Evolutionary conservation across 352 stramenopile genomes (phyloP).

Genomic region (Aphanomyces euteiches): DNA sequence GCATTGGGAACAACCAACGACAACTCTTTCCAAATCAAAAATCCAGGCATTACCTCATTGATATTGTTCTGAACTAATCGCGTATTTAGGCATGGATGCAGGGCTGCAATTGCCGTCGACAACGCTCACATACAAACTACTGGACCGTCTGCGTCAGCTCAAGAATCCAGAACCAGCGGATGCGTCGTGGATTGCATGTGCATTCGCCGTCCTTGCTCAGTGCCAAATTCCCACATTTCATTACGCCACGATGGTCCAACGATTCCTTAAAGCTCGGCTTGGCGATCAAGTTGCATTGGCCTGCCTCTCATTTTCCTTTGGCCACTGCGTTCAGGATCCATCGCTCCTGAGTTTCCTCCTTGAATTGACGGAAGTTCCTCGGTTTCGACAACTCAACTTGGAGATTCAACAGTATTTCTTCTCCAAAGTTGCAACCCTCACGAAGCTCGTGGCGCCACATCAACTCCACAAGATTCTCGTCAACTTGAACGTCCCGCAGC

Average conservation of each 20-base stretch:
- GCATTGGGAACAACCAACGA: neutral
- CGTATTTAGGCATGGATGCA: constrained; percentile 19
- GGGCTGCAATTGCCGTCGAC: constrained; percentile 23
- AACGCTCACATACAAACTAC: constrained; percentile 24
- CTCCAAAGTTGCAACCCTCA: constrained; percentile 1
- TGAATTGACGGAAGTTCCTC: constrained; percentile 9
- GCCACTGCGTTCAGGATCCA: constrained; percentile 26
- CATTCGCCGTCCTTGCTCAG: neutral
- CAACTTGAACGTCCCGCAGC: neutral
- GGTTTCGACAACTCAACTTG: constrained; percentile 9
- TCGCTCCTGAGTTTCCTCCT: constrained; percentile 29
- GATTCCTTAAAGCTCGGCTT: constrained; percentile 16
- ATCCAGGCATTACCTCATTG: constrained; percentile 1
- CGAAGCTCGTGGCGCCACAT: constrained; percentile 14
- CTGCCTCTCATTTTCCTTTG: constrained; percentile 2
- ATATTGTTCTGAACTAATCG: neutral
- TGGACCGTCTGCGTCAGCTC: constrained; percentile 23
- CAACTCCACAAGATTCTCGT: constrained; percentile 25
- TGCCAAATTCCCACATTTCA: constrained; percentile 29
- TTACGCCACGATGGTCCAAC: constrained; percentile 24
- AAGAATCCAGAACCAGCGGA: neutral
- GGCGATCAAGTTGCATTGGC: constrained; percentile 8
- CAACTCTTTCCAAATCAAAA: constrained; percentile 28
- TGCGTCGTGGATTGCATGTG: constrained; percentile 12
- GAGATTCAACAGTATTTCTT: constrained; percentile 11